phyloP scores from a whole-genome alignment of 129 eudicot species.

The Pseudognaphalium luteoalbum region DNA sequence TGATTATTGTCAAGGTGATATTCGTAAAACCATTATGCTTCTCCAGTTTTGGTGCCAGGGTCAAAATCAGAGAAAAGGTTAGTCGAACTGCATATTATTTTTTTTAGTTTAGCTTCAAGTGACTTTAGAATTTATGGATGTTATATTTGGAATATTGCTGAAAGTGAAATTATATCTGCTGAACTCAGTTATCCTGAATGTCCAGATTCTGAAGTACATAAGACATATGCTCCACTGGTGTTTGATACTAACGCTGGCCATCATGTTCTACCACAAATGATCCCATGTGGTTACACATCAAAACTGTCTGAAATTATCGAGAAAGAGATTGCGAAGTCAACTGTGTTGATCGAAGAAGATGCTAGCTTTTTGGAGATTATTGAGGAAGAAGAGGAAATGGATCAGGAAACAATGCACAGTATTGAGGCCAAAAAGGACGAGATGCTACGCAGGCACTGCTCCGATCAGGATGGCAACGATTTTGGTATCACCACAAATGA shows the following conservation, averaged over 20 bases:
- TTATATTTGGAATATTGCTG: not conserved
- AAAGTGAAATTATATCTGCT: slow-evolving; percentile 9
- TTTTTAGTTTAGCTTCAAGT: not conserved
- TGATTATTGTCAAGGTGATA: slow-evolving; percentile 69
- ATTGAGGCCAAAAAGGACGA: slow-evolving; percentile 70
- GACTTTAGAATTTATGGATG: not conserved
- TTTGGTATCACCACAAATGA: slow-evolving; percentile 21
- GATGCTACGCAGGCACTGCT: slow-evolving; percentile 54
- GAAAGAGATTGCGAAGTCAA: slow-evolving; percentile 63
- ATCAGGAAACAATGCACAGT: slow-evolving; percentile 18
- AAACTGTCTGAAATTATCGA: slow-evolving; percentile 67
- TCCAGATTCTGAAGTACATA: slow-evolving; percentile 45
- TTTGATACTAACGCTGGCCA: slow-evolving; percentile 80
- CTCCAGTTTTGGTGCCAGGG: slow-evolving; percentile 99
- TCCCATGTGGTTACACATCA: slow-evolving; percentile 59
- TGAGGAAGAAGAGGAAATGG: slow-evolving; percentile 46
- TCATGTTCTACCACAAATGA: slow-evolving; percentile 57
- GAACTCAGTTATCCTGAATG: slow-evolving; percentile 8
- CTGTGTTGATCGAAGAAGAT: slow-evolving; percentile 44
- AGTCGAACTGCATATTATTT: slow-evolving; percentile 8
- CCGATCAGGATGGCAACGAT: slow-evolving; percentile 48
- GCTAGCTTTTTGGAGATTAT: slow-evolving; percentile 31
- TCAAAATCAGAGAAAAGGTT: slow-evolving; percentile 50
- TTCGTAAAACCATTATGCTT: slow-evolving; percentile 80
- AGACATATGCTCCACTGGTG: slow-evolving; percentile 43